Percentiles rank a stretch among this genome's conserved stretches.
Conservation (phyloP, 2,329 filamentous ascomycete genomes). For the Capronia coronata region DNA sequence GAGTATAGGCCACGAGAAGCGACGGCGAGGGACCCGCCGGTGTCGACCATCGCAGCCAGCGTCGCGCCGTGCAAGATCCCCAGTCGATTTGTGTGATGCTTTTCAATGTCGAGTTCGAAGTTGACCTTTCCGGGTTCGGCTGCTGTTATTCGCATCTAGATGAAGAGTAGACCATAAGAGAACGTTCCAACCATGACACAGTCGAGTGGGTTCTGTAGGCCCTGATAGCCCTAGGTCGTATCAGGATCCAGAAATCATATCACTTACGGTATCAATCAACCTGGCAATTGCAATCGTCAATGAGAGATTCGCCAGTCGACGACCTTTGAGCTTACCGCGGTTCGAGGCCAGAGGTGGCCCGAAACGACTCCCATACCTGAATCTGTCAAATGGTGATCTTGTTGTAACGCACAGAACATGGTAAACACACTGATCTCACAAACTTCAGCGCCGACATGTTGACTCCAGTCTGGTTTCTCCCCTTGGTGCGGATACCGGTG, state of each 20-base stretch:
- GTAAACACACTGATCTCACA: constrained; percentile 55
- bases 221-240: constrained; percentile 4
- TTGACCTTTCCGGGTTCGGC: constrained; percentile 56
- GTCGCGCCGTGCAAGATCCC: constrained; percentile 62
- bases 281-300: constrained; percentile 16
- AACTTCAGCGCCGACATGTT: constrained; percentile 54
- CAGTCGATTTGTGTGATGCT: constrained; percentile 61
- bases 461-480: too few species aligned
- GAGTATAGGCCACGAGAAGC: constrained; percentile 59
- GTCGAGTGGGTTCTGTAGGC: too few species aligned
- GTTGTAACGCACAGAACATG: neutral
- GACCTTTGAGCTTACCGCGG: constrained; percentile 58
- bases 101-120: constrained; percentile 59
- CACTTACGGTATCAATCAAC: constrained; percentile 39
- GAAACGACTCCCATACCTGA: constrained; percentile 79
- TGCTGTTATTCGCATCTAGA: constrained; percentile 54
- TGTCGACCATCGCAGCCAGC: constrained; percentile 60
- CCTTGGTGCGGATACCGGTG: too few species aligned
- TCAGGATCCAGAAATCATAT: neutral
- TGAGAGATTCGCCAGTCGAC: neutral
- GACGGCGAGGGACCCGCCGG: constrained; percentile 60
- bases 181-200: neutral
- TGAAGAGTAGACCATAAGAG: neutral
- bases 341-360: constrained; percentile 78
- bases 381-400: constrained; percentile 24